Evolutionary conservation across 306 rosid species (phyloP).

Genomic region (Acmispon strigosus): DNA sequence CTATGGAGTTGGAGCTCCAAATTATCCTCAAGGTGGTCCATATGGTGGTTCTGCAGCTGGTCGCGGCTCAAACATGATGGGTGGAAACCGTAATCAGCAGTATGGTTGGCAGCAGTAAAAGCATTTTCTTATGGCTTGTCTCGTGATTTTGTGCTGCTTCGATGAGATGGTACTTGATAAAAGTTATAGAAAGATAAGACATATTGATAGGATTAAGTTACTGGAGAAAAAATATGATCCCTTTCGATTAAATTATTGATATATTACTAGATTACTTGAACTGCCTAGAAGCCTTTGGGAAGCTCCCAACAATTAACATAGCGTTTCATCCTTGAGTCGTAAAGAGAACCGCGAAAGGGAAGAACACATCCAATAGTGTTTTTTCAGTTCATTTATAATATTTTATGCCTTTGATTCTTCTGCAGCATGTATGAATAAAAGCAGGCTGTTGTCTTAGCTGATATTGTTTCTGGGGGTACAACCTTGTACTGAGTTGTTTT

Average conservation of each 20-base stretch:
- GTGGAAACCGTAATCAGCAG: constrained; percentile 51
- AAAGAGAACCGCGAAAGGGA: too few relatives aligned
- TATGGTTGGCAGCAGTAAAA: constrained; percentile 49
- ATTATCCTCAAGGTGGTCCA: constrained; percentile 44
- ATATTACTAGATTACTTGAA: neutral
- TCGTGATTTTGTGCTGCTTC: neutral
- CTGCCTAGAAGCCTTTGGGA: too few relatives aligned
- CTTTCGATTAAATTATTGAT: neutral
- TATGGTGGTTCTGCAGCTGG: constrained; percentile 50
- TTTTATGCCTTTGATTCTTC: too few relatives aligned
- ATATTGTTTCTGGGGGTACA: too few relatives aligned
- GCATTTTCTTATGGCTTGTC: constrained; percentile 23
- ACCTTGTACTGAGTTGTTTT: neutral
- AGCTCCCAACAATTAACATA: too few relatives aligned
- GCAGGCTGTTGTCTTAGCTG: too few relatives aligned
- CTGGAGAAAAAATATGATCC: neutral
- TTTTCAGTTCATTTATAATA: too few relatives aligned
- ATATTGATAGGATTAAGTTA: neutral
- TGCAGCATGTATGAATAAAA: too few relatives aligned
- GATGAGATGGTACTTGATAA: neutral
- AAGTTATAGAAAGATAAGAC: neutral
- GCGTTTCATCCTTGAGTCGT: too few relatives aligned
- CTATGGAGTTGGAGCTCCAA: constrained; percentile 56
- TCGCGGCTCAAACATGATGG: constrained; percentile 38
- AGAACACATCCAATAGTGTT: too few relatives aligned